These are phyloP conservation scores for Inga laurina DNA, from an alignment of 306 rosid genomes.

Conservation along the genomic window DNA sequence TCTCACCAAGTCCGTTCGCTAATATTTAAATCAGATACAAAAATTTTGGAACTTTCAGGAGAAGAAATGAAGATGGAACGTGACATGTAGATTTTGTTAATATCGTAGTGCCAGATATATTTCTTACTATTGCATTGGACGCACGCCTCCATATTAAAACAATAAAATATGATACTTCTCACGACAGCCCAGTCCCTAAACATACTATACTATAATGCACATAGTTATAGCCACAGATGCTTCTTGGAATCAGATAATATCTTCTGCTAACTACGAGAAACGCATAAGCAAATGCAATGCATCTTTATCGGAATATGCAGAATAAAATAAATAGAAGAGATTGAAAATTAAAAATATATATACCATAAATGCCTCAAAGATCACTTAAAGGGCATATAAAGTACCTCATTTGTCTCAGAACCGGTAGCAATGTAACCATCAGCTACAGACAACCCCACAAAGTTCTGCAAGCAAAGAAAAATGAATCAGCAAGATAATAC, in stretches of 20 bases:
- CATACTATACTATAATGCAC: not conserved
- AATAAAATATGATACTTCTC: not conserved
- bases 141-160: not conserved
- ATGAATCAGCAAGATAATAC: slow-evolving; percentile 29
- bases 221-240: not conserved
- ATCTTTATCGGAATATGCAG: not conserved
- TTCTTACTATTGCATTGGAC: not conserved
- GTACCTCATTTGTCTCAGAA: slow-evolving; percentile 97
- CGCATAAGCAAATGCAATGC: not conserved
- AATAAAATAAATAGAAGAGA: not conserved
- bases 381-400: not conserved
- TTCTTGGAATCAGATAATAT: not conserved
- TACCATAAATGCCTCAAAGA: not conserved
- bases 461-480: slow-evolving; percentile 68
- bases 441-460: slow-evolving; percentile 88
- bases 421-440: slow-evolving; percentile 99
- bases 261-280: not conserved
- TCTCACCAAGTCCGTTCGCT: not conserved
- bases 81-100: not conserved
- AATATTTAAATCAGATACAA: not conserved
- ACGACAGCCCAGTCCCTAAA: not conserved
- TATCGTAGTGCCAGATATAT: not conserved
- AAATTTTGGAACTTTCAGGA: not conserved
- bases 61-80: not conserved
- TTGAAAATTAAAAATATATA: not conserved